phyloP scores from a whole-genome alignment of 768 basidiomycete genomes.

The Neoboletus magnificus region DNA sequence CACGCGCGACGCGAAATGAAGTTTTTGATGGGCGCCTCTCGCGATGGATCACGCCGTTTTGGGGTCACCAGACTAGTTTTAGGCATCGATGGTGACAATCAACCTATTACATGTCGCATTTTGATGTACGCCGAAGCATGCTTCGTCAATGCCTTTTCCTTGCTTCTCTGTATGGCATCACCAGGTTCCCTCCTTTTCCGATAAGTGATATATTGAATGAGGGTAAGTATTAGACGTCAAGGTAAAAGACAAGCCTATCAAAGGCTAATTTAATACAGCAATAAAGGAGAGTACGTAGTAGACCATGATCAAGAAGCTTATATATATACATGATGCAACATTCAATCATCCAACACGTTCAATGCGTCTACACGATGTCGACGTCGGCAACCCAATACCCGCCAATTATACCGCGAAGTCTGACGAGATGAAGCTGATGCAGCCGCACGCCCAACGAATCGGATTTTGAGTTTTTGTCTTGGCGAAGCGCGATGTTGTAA shows the following conservation, averaged over 20 bases:
- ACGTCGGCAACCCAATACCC: constrained; percentile 11
- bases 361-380: constrained; percentile 2
- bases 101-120: not conserved
- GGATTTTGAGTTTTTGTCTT: not conserved
- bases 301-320: not conserved
- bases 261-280: no score
- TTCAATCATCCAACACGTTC: not conserved
- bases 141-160: no score
- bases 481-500: constrained; percentile 13
- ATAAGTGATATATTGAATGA: not conserved
- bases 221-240: not conserved
- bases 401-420: not conserved
- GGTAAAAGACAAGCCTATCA: not conserved
- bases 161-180: no score
- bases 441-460: constrained; percentile 8
- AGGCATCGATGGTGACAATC: not conserved
- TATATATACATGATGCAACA: not conserved
- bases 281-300: not conserved
- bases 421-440: constrained; percentile 4
- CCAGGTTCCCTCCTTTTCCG: no score
- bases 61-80: no score
- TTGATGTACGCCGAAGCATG: no score
- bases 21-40: not conserved
- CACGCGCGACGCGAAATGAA: not conserved
- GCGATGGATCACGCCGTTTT: not conserved